Conservation (phyloP, 225 moss, liverwort and hornwort genomes). For the Physcomitrium patens region DNA sequence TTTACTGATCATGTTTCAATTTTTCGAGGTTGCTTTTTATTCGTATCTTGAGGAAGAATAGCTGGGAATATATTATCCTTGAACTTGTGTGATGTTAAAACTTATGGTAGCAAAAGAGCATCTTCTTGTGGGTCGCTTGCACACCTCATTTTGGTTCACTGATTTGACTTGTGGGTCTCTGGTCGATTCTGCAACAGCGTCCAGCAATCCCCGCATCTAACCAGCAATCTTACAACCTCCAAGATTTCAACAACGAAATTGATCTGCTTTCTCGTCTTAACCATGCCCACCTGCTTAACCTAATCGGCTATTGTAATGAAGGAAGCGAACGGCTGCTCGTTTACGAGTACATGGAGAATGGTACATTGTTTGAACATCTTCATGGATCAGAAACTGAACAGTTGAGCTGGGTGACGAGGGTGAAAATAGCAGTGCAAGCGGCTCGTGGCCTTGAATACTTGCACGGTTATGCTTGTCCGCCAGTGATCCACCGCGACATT, state of each 20-base stretch:
- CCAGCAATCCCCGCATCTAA: constrained; percentile 34
- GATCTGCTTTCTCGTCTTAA: constrained; percentile 71
- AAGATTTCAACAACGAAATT: constrained; percentile 70
- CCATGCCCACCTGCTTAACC: constrained; percentile 74
- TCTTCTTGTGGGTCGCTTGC: not conserved
- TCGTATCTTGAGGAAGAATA: too few relatives aligned
- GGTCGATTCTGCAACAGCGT: constrained; percentile 25
- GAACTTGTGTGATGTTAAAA: too few relatives aligned
- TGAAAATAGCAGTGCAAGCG: constrained; percentile 58
- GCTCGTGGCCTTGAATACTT: constrained; percentile 61
- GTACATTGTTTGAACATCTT: constrained; percentile 50
- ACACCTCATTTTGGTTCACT: not conserved
- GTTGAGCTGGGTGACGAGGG: constrained; percentile 50
- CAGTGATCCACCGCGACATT: constrained; percentile 68
- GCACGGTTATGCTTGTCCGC: constrained; percentile 64
- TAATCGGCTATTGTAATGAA: constrained; percentile 61
- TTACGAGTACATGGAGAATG: constrained; percentile 57
- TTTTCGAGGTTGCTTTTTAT: too few relatives aligned
- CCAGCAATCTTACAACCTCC: constrained; percentile 49
- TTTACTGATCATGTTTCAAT: too few relatives aligned
- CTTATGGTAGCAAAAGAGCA: not conserved
- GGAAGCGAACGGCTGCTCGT: constrained; percentile 42
- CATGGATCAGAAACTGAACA: constrained; percentile 28
- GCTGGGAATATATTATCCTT: too few relatives aligned
- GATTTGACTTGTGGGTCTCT: not conserved